Evolutionary conservation across 2,329 filamentous ascomycete genomes (phyloP).

Genomic region (Verticillium tricorpus): DNA sequence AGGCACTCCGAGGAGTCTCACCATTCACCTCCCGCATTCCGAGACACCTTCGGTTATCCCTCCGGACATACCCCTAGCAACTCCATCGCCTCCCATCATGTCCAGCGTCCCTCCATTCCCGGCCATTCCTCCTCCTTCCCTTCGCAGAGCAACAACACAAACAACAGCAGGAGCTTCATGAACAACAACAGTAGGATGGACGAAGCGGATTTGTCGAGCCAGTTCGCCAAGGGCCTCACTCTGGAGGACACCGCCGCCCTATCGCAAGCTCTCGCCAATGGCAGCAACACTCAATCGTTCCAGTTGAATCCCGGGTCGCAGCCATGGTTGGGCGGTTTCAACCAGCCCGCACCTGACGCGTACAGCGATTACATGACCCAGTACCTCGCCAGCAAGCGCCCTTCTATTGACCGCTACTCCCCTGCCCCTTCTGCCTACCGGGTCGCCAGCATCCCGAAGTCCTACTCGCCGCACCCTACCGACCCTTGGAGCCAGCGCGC

Average conservation of each 20-base stretch:
- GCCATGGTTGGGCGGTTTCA: constrained; percentile 36
- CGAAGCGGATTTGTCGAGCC: constrained; percentile 28
- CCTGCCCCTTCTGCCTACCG: constrained; percentile 27
- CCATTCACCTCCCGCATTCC: constrained; percentile 22
- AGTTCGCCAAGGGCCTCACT: constrained; percentile 26
- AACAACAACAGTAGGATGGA: constrained; percentile 32
- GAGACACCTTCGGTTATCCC: constrained; percentile 22
- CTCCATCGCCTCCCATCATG: constrained; percentile 34
- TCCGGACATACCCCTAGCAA: constrained; percentile 35
- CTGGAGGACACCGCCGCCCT: constrained; percentile 24
- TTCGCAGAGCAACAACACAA: constrained; percentile 29
- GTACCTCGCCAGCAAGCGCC: constrained; percentile 21
- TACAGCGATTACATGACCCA: constrained; percentile 24
- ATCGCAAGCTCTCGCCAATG: constrained; percentile 10
- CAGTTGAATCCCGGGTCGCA: constrained; percentile 43
- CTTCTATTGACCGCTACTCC: constrained; percentile 34
- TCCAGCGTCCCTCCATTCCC: constrained; percentile 36
- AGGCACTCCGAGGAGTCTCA: constrained; percentile 44
- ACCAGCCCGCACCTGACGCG: constrained; percentile 24
- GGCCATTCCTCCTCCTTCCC: constrained; percentile 42
- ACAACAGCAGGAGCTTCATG: constrained; percentile 23
- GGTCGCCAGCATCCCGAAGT: constrained; percentile 22
- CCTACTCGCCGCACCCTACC: constrained; percentile 16
- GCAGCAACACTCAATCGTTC: constrained; percentile 28
- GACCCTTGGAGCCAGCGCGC: constrained; percentile 26